phyloP scores from a whole-genome alignment of 352 stramenopile genomes.

The Pythium insidiosum region DNA sequence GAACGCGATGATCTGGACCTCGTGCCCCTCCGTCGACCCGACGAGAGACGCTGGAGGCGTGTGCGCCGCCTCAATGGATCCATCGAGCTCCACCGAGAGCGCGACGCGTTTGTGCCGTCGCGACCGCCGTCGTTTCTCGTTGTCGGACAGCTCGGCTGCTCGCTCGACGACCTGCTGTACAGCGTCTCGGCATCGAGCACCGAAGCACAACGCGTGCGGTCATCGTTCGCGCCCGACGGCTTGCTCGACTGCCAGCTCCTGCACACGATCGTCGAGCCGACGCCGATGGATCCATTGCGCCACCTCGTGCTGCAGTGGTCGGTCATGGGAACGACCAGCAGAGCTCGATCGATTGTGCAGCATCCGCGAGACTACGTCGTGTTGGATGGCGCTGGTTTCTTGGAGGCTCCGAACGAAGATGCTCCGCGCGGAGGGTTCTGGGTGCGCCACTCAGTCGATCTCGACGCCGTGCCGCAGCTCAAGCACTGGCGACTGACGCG shows the following conservation, averaged over 20 bases:
- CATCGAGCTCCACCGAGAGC: slow-evolving; percentile 9
- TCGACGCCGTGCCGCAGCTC: slow-evolving; percentile 29
- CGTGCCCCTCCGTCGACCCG: too few species aligned
- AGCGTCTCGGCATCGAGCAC: slow-evolving; percentile 28
- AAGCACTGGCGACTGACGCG: slow-evolving; percentile 22
- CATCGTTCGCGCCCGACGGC: slow-evolving; percentile 35
- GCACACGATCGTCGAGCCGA: slow-evolving; percentile 30
- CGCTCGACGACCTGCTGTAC: slow-evolving; percentile 64
- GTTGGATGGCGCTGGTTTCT: slow-evolving; percentile 33
- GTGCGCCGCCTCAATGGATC: too few species aligned
- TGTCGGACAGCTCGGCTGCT: slow-evolving; percentile 36
- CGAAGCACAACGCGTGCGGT: slow-evolving; percentile 41
- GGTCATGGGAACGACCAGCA: not conserved
- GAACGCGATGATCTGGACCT: too few species aligned
- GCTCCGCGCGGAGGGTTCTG: slow-evolving; percentile 36
- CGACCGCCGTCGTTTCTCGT: slow-evolving; percentile 39
- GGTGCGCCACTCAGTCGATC: slow-evolving; percentile 48
- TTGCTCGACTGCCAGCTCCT: slow-evolving; percentile 44
- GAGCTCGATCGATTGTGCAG: slow-evolving; percentile 32
- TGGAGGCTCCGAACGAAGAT: slow-evolving; percentile 17
- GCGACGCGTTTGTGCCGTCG: not conserved
- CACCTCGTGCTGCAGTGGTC: slow-evolving; percentile 41
- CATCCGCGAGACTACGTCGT: slow-evolving; percentile 44
- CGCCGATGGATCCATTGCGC: slow-evolving; percentile 32
- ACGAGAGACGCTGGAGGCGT: too few species aligned